These are phyloP conservation scores for Pontederia paniculata DNA, from an alignment of 176 grass and related monocot species.

Conservation along the genomic window DNA sequence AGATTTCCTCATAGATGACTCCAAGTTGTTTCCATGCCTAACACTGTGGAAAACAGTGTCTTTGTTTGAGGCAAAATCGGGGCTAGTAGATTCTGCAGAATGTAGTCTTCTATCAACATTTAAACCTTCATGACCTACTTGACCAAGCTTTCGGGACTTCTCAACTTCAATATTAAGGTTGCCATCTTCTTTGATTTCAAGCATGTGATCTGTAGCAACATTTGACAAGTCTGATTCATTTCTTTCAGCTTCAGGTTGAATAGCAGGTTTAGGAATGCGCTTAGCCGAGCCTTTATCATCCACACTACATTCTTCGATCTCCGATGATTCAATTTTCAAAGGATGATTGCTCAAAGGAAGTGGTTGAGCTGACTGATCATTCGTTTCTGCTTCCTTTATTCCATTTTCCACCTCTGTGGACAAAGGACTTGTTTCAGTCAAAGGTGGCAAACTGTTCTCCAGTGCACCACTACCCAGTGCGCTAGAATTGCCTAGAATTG, in stretches of 20 bases:
- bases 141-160: neutral
- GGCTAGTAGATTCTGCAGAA: neutral
- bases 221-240: neutral
- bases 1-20: neutral
- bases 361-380: neutral
- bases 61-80: neutral
- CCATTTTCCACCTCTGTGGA: slow-evolving; percentile 2
- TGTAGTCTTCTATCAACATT: neutral
- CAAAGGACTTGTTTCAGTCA: slow-evolving; percentile 12
- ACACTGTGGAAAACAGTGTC: neutral
- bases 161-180: neutral
- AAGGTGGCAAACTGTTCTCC: slow-evolving; percentile 13
- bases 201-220: neutral
- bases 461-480: neutral
- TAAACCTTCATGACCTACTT: neutral
- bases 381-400: neutral
- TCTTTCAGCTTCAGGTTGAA: neutral
- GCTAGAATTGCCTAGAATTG: neutral
- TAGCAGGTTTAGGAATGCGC: too few relatives aligned
- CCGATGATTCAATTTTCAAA: too few relatives aligned
- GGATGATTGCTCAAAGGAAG: too few relatives aligned
- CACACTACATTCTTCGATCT: too few relatives aligned
- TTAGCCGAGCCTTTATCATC: too few relatives aligned
- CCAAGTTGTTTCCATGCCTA: neutral
- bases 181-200: neutral